Conservation (phyloP, 805 yeast genomes). For the Nakazawaea laoshanensis region DNA sequence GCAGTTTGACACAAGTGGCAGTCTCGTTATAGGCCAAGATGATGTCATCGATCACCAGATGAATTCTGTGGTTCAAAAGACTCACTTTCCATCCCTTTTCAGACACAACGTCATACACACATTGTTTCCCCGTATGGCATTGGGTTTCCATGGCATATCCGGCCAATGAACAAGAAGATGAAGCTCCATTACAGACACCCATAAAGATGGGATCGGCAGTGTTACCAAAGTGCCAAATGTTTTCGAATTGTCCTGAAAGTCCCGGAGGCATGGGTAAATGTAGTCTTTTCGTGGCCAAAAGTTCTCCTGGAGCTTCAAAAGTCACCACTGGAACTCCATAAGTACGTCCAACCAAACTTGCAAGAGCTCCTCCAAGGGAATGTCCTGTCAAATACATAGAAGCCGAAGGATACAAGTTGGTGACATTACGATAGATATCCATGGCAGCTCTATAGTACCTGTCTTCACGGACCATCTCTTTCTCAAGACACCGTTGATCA, state of each 20-base stretch:
- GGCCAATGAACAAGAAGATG: constrained; percentile 79
- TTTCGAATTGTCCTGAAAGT: constrained; percentile 64
- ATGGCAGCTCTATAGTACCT: constrained; percentile 75
- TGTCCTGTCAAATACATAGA: constrained; percentile 89
- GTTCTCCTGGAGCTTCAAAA: constrained; percentile 91
- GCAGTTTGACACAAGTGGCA: constrained; percentile 64
- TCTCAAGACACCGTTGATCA: constrained; percentile 78
- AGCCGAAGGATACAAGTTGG: constrained; percentile 55
- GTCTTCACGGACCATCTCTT: constrained; percentile 64
- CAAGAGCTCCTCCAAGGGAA: constrained; percentile 86
- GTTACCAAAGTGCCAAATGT: constrained; percentile 92
- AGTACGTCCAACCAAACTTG: constrained; percentile 77
- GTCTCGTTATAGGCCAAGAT: constrained; percentile 66
- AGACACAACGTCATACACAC: constrained; percentile 81
- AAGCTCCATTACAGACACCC: constrained; percentile 96
- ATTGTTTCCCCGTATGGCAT: constrained; percentile 85
- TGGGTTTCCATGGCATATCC: constrained; percentile 97
- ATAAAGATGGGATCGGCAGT: constrained; percentile 94
- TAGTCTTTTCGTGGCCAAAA: constrained; percentile 70
- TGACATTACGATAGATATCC: constrained; percentile 69
- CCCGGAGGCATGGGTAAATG: constrained; percentile 95
- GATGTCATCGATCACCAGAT: constrained; percentile 80
- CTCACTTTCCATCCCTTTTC: constrained; percentile 91
- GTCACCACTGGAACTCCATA: constrained; percentile 86
- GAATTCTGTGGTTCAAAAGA: constrained; percentile 81